These are phyloP conservation scores for Vicia sativa DNA, from an alignment of 306 rosid species.

Conservation along the genomic window DNA sequence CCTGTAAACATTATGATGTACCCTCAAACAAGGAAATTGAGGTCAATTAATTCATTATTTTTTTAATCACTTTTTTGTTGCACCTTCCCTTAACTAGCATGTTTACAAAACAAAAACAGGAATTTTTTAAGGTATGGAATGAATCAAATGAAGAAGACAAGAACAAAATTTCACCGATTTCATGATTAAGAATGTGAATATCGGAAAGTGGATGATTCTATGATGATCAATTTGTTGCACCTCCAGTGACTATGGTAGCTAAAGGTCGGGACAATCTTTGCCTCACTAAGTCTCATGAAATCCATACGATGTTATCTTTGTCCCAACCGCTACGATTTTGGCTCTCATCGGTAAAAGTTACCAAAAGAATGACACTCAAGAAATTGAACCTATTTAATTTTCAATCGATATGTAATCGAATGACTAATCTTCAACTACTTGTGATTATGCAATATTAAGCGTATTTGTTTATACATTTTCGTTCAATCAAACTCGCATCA, in stretches of 20 bases:
- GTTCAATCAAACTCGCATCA: too few species aligned
- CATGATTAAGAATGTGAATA: constrained; percentile 38
- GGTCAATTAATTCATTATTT: constrained; percentile 42
- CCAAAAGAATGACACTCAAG: constrained; percentile 46
- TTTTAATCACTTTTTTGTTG: background rate
- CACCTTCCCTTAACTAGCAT: background rate
- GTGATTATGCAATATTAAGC: background rate
- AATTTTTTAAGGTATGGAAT: constrained; percentile 15
- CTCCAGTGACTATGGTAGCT: constrained; percentile 60
- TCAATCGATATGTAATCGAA: background rate
- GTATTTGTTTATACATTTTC: too few species aligned
- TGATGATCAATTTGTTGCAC: constrained; percentile 56
- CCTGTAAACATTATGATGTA: constrained; percentile 63
- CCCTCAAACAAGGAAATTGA: constrained; percentile 42
- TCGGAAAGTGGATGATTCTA: constrained; percentile 45
- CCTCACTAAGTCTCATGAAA: constrained; percentile 56
- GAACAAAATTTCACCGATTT: constrained; percentile 17
- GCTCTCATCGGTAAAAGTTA: constrained; percentile 53
- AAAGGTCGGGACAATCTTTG: constrained; percentile 53
- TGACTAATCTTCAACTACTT: background rate
- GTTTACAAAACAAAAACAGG: too few species aligned
- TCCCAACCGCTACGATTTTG: constrained; percentile 53
- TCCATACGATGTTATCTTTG: constrained; percentile 60
- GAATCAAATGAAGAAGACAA: rapidly evolving
- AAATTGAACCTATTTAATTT: background rate